Evolutionary conservation across 176 grass and related monocot genomes (phyloP).

Genomic region (Carex scoparia): DNA sequence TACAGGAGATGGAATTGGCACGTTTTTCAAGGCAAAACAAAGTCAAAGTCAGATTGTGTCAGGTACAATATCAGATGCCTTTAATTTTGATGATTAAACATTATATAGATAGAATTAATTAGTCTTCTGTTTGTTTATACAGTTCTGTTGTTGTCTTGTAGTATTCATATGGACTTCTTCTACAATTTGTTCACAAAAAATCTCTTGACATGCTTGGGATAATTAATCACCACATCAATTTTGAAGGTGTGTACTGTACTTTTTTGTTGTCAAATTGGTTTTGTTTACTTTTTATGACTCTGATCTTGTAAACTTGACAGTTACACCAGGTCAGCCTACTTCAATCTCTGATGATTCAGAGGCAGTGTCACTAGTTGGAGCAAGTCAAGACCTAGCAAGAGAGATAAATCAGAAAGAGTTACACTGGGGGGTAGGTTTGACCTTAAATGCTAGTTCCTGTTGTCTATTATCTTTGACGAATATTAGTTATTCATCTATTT

Average conservation of each 20-base stretch:
- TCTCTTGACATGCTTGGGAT: slow-evolving; percentile 75
- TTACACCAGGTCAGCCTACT: slow-evolving; percentile 62
- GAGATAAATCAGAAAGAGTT: slow-evolving; percentile 98
- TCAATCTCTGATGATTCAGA: slow-evolving; percentile 86
- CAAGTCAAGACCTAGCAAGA: slow-evolving; percentile 83
- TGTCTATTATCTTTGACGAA: not conserved
- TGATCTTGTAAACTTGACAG: slow-evolving; percentile 43
- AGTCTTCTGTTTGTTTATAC: not conserved
- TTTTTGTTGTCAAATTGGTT: slow-evolving; percentile 17
- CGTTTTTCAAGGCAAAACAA: slow-evolving; percentile 71
- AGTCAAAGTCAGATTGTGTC: slow-evolving; percentile 85
- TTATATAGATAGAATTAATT: not conserved
- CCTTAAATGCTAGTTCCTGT: not conserved
- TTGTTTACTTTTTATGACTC: slow-evolving; percentile 21
- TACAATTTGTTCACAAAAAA: slow-evolving; percentile 93
- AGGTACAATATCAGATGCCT: slow-evolving; percentile 36
- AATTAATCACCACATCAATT: slow-evolving; percentile 82
- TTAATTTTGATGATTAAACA: slow-evolving; percentile 16
- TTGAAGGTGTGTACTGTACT: slow-evolving; percentile 58
- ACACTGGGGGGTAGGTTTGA: slow-evolving; percentile 81
- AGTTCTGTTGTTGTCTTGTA: slow-evolving; percentile 35
- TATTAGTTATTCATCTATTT: slow-evolving; percentile 25
- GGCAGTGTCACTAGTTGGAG: slow-evolving; percentile 73
- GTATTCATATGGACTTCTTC: slow-evolving; percentile 88
- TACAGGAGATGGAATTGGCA: slow-evolving; percentile 92